Evolutionary conservation across 139 green algal species (phyloP), one percentile per base, ranked within the genome.

Genomic region (Chlorella vulgaris): DNA sequence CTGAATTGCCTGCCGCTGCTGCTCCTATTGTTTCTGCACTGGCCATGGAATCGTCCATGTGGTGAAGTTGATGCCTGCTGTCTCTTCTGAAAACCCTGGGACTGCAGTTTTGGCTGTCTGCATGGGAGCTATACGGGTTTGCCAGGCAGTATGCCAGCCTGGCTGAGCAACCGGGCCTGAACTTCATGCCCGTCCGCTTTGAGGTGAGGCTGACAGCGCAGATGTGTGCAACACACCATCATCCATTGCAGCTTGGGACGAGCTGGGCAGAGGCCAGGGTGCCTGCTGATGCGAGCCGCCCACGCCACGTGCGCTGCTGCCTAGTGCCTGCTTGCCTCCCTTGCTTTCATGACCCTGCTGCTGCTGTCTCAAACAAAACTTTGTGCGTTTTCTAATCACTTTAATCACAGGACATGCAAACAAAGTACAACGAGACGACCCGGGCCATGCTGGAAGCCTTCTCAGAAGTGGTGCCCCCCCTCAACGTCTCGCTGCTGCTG

Each of bases 41-140:
- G n/a, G n/a, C n/a, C n/a, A n/a, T n/a, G n/a, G n/a, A n/a, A n/a
- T n/a, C n/a, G n/a, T n/a, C n/a, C n/a, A n/a, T n/a, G n/a, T n/a
- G n/a, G n/a, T n/a, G n/a, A n/a, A n/a, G n/a, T n/a, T n/a, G n/a
- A n/a, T n/a, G n/a, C n/a, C n/a, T n/a, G n/a, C n/a, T n/a, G n/a
- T n/a, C n/a, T n/a, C n/a, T n/a, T n/a, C n/a, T n/a, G n/a, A n/a
- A n/a, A n/a, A n/a, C n/a, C n/a, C n/a, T n/a, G n/a, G n/a, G n/a
- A n/a, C 63, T 71, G 66, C 66, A 74, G 66, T 74, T 53, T 7
- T 74, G 66, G 66, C 29, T 74, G 66, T 74, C 66, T 18, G 38
- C 71, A 7, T 78, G 71, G 71, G 71, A 78, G 51, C 51, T 78
- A 35, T 67, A 68, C 55, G 71, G 71, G 33, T 53, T 63, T 53